Conservation (phyloP, 352 stramenopile species). For the Pythium coloratum region DNA sequence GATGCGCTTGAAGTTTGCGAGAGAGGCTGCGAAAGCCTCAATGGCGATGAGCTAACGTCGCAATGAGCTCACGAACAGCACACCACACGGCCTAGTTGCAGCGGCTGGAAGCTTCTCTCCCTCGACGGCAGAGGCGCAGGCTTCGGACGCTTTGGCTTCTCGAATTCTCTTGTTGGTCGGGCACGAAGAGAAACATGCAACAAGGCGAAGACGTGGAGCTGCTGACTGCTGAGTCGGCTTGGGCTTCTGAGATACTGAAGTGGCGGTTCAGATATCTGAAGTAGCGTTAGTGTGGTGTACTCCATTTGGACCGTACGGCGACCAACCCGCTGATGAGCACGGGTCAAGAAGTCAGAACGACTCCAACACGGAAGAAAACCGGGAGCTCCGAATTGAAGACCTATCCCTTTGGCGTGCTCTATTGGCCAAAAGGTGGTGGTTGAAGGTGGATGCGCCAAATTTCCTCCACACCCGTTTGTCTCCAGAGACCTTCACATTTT, state of each 20-base stretch:
- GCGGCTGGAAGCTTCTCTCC: background rate
- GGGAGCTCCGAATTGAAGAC: background rate
- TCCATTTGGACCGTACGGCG: background rate
- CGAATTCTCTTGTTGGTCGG: background rate
- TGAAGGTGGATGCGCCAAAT: slow-evolving; percentile 3
- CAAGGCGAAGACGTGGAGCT: slow-evolving; percentile 19
- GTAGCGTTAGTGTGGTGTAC: slow-evolving; percentile 1
- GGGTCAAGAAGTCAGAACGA: slow-evolving; percentile 3
- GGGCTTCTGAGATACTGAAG: slow-evolving; percentile 3
- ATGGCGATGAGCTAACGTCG: background rate
- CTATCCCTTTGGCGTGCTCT: background rate
- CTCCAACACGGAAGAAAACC: background rate
- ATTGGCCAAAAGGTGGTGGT: slow-evolving; percentile 3
- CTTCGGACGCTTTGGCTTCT: background rate
- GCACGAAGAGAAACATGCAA: slow-evolving; percentile 15
- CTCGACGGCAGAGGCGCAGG: background rate
- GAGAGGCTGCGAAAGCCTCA: background rate
- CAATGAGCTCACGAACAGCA: background rate
- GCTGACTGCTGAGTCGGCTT: background rate
- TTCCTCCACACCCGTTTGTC: background rate
- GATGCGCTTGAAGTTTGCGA: slow-evolving; percentile 8
- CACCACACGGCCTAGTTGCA: background rate
- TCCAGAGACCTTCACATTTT: background rate
- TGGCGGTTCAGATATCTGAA: background rate
- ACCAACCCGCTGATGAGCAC: background rate